Percentiles rank a stretch among this genome's conserved stretches.
phyloP scores from a whole-genome alignment of 768 basidiomycete species.

The Nevesoporus exiguus region DNA sequence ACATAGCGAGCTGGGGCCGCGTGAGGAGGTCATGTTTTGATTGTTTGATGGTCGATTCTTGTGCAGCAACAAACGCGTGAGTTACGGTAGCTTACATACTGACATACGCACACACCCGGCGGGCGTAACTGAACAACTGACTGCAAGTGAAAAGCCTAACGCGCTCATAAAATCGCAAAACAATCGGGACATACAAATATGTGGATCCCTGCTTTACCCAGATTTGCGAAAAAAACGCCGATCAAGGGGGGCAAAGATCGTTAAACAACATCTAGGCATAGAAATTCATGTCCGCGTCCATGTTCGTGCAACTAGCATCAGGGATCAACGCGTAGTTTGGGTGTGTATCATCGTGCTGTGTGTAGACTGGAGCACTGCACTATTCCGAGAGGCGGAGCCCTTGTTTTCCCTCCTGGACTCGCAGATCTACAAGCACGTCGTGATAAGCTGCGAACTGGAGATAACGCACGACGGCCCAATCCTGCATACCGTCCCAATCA shows the following conservation, averaged over 20 bases:
- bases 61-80: background rate
- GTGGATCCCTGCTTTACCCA: background rate
- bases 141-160: background rate
- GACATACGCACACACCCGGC: background rate
- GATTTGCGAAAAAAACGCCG: background rate
- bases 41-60: background rate
- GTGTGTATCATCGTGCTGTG: background rate
- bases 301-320: conserved; percentile 3
- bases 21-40: background rate
- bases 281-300: conserved; percentile 8
- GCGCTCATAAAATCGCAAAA: background rate
- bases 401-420: background rate
- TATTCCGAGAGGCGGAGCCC: background rate
- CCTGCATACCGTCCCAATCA: background rate
- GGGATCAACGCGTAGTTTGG: conserved; percentile 1
- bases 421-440: conserved; percentile 1
- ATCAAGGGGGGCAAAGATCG: background rate
- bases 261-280: conserved; percentile 17
- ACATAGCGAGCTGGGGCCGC: background rate
- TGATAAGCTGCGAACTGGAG: conserved; percentile 3
- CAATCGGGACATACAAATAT: background rate
- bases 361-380: background rate
- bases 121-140: background rate
- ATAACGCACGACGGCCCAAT: conserved; percentile 4
- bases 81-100: background rate